Conservation (phyloP, 116 monocot species). For the Trichopus zeylanicus region DNA sequence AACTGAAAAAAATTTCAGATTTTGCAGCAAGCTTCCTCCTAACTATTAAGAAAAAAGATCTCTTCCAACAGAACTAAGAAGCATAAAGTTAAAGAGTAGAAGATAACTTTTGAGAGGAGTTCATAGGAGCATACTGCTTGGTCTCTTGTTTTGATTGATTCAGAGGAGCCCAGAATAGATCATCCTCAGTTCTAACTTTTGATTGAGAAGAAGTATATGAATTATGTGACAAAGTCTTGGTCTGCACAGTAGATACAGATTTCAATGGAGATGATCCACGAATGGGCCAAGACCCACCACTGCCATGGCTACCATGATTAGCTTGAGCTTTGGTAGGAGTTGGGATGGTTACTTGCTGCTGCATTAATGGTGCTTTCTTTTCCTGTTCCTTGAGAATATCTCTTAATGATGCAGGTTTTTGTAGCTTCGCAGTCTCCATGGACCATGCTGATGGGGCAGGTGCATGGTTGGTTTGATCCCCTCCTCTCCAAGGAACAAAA, state of each 20-base stretch:
- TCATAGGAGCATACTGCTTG: constrained; percentile 45
- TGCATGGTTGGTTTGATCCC: constrained; percentile 36
- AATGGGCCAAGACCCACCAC: constrained; percentile 37
- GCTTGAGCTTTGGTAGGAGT: constrained; percentile 31
- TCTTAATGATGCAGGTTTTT: constrained; percentile 61
- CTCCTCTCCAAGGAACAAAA: constrained; percentile 82
- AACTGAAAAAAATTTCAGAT: too few relatives aligned
- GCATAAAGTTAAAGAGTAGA: neutral
- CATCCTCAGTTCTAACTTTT: constrained; percentile 71
- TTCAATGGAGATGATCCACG: constrained; percentile 60
- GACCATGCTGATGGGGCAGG: constrained; percentile 81
- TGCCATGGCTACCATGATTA: constrained; percentile 27
- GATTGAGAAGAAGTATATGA: constrained; percentile 19
- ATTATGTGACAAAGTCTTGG: constrained; percentile 12
- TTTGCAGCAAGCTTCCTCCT: too few relatives aligned
- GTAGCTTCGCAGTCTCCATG: constrained; percentile 38
- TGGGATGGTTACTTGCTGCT: constrained; percentile 35
- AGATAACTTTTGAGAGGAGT: neutral
- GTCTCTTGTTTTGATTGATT: constrained; percentile 58
- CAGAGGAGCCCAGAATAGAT: constrained; percentile 88
- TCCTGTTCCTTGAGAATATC: constrained; percentile 86
- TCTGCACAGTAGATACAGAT: constrained; percentile 4
- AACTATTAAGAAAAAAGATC: too few relatives aligned
- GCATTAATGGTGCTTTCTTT: constrained; percentile 28
- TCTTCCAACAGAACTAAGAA: too few relatives aligned